Conservation (phyloP, 805 yeast species). For the Tetrapisispora pingtungensis region DNA sequence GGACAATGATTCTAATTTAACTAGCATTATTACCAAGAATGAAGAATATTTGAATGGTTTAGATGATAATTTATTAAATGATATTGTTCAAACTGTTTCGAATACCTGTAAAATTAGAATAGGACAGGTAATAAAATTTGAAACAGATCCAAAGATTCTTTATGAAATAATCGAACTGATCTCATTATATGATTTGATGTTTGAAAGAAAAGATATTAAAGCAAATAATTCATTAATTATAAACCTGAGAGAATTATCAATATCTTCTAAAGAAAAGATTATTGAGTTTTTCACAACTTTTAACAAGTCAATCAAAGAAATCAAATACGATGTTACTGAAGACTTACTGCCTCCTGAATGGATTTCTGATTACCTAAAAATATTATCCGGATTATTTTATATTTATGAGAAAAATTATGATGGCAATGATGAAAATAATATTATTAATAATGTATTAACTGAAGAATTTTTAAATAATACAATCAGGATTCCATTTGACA, state of each 20-base stretch:
- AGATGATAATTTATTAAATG: slow-evolving; percentile 23
- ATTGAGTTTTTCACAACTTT: slow-evolving; percentile 10
- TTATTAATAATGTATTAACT: slow-evolving; percentile 28
- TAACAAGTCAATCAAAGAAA: slow-evolving; percentile 22
- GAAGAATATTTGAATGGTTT: slow-evolving; percentile 19
- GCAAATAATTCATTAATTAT: slow-evolving; percentile 13
- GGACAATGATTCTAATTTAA: slow-evolving; percentile 9
- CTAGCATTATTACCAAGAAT: slow-evolving; percentile 15
- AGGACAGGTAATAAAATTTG: slow-evolving; percentile 60
- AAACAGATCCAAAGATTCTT: slow-evolving; percentile 44
- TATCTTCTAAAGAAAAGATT: slow-evolving; percentile 16
- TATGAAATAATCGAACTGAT: slow-evolving; percentile 54
- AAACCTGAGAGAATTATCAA: slow-evolving; percentile 12
- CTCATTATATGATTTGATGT: slow-evolving; percentile 63
- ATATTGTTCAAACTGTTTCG: slow-evolving; percentile 23
- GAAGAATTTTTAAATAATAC: slow-evolving; percentile 33
- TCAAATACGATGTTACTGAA: slow-evolving; percentile 18
- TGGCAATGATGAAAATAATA: slow-evolving; percentile 24
- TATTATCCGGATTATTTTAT: slow-evolving; percentile 44
- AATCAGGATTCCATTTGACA: slow-evolving; percentile 33
- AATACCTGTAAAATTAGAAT: slow-evolving; percentile 54
- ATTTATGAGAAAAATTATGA: slow-evolving; percentile 35
- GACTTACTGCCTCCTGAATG: slow-evolving; percentile 80
- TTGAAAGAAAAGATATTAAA: slow-evolving; percentile 33
- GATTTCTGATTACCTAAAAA: slow-evolving; percentile 46